Conservation (phyloP, 768 basidiomycete species). For the Leccinum obscurum region DNA sequence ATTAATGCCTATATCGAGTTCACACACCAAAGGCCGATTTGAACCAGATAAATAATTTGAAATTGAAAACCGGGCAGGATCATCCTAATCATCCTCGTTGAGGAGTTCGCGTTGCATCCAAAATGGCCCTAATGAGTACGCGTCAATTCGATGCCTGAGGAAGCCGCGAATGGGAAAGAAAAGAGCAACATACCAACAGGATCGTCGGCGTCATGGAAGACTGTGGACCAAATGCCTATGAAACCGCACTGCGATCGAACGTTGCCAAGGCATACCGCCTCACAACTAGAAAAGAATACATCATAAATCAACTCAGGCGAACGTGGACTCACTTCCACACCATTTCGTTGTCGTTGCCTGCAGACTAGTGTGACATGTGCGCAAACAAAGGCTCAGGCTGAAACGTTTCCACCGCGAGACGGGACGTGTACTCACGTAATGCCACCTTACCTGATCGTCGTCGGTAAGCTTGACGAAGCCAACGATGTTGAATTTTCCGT, state of each 20-base stretch:
- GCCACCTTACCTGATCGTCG: conserved; percentile 61
- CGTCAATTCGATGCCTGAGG: neutral
- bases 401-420: neutral
- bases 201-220: conserved; percentile 46
- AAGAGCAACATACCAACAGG: conserved; percentile 41
- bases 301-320: neutral
- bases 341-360: conserved; percentile 50
- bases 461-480: conserved; percentile 57
- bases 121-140: conserved; percentile 23
- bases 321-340: conserved; percentile 53
- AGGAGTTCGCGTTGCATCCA: conserved; percentile 30
- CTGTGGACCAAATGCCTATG: conserved; percentile 54
- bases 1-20: neutral
- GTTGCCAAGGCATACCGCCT: conserved; percentile 61
- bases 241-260: conserved; percentile 60
- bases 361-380: conserved; percentile 35
- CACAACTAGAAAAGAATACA: conserved; percentile 42
- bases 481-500: conserved; percentile 47
- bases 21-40: neutral
- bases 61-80: neutral
- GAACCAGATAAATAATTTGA: neutral
- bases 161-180: neutral
- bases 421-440: conserved; percentile 50
- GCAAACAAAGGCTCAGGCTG: conserved; percentile 5
- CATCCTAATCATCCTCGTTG: conserved; percentile 25